These are phyloP conservation scores for Leptographium galeiforme DNA, from an alignment of 2,329 filamentous ascomycete genomes.

Conservation along the genomic window DNA sequence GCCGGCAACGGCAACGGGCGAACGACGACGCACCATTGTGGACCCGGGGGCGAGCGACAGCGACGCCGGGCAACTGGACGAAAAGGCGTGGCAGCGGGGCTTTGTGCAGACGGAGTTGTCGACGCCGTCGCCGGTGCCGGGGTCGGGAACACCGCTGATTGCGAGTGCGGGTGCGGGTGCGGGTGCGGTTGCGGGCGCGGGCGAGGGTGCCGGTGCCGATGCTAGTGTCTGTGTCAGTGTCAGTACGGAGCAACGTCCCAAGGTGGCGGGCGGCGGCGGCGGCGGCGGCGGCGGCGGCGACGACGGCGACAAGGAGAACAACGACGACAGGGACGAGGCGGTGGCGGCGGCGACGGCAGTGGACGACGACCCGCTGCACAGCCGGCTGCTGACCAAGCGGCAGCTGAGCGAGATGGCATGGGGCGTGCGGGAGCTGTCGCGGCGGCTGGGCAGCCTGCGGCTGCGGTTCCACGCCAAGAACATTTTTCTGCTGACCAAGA, in stretches of 20 bases:
- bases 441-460: slow-evolving; percentile 70
- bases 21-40: slow-evolving; percentile 16
- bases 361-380: slow-evolving; percentile 27
- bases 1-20: slow-evolving; percentile 8
- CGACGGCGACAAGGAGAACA: slow-evolving; percentile 24
- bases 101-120: slow-evolving; percentile 26
- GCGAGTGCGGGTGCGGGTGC: no score
- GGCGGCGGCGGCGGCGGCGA: slow-evolving; percentile 41
- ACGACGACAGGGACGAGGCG: neutral
- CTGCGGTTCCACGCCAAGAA: slow-evolving; percentile 69
- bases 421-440: slow-evolving; percentile 81
- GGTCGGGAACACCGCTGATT: slow-evolving; percentile 33
- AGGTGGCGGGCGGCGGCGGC: slow-evolving; percentile 13
- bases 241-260: neutral
- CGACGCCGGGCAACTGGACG: slow-evolving; percentile 39
- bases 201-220: slow-evolving; percentile 28
- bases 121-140: slow-evolving; percentile 21
- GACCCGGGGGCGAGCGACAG: slow-evolving; percentile 28
- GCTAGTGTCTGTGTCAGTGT: slow-evolving; percentile 19
- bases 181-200: no score
- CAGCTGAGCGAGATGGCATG: slow-evolving; percentile 95
- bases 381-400: slow-evolving; percentile 81
- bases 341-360: neutral
- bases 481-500: slow-evolving; percentile 83
- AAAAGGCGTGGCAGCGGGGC: slow-evolving; percentile 38